phyloP scores from a whole-genome alignment of 2,329 filamentous ascomycete genomes.

The Apiospora marii region DNA sequence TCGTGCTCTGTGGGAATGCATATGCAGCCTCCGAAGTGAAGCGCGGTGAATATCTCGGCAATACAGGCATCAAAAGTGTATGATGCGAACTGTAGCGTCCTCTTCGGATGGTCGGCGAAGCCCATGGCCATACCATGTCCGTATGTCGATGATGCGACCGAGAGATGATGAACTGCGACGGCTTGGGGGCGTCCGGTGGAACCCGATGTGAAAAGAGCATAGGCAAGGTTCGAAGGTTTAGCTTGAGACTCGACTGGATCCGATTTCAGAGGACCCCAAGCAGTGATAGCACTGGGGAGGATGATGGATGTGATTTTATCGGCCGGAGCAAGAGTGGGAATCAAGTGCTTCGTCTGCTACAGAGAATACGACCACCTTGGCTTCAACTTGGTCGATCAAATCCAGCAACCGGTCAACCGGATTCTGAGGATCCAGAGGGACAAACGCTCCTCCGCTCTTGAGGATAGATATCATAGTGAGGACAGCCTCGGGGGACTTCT shows the following conservation, averaged over 20 bases:
- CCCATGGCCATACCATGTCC: slow-evolving; percentile 1
- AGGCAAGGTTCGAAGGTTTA: neutral
- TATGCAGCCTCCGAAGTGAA: slow-evolving; percentile 11
- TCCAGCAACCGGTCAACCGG: neutral
- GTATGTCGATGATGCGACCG: neutral
- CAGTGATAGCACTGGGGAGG: neutral
- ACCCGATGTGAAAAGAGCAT: slow-evolving; percentile 23
- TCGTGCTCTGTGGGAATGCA: slow-evolving; percentile 20
- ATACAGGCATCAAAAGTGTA: slow-evolving; percentile 18
- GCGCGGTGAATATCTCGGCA: slow-evolving; percentile 22
- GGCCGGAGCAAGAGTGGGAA: neutral
- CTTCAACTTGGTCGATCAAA: neutral
- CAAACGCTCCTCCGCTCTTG: slow-evolving; percentile 13
- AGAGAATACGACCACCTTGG: neutral
- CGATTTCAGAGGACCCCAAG: neutral
- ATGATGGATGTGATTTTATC: neutral
- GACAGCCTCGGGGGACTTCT: slow-evolving; percentile 11
- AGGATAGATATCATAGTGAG: slow-evolving; percentile 19
- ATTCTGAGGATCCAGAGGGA: slow-evolving; percentile 10
- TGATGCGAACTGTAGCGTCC: slow-evolving; percentile 16
- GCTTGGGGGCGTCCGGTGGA: slow-evolving; percentile 17
- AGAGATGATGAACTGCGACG: slow-evolving; percentile 8
- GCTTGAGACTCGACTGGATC: neutral
- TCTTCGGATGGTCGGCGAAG: slow-evolving; percentile 42
- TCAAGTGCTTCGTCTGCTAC: neutral